These are phyloP conservation scores for Cutaneotrichosporon sp. DNA, from an alignment of 1,284 basidiomycete species.

Conservation along the genomic window DNA sequence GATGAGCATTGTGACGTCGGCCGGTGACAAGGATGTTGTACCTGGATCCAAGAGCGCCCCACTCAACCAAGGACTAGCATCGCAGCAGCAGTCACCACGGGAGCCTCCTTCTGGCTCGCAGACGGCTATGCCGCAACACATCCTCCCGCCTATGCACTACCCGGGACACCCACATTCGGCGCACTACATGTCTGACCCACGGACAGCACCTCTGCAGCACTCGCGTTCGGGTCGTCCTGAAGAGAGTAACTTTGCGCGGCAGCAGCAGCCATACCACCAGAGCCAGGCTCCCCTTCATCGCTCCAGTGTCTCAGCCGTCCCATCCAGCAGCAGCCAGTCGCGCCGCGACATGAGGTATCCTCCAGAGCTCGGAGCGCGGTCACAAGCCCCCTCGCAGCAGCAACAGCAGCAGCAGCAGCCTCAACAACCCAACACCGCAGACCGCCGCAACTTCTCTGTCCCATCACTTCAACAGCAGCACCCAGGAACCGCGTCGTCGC, in stretches of 20 bases:
- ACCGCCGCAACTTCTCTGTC: constrained; percentile 30
- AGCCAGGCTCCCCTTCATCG: constrained; percentile 1
- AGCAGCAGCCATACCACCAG: constrained; percentile 28
- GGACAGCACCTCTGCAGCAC: constrained; percentile 32
- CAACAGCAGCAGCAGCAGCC: constrained; percentile 1
- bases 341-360: constrained; percentile 9
- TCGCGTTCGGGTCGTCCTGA: constrained; percentile 22
- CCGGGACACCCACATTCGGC: constrained; percentile 12
- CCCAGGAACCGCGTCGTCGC: background rate
- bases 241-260: constrained; percentile 35
- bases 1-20: constrained; percentile 39
- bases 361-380: constrained; percentile 6
- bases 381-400: background rate
- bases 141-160: constrained; percentile 29
- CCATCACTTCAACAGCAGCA: constrained; percentile 13
- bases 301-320: constrained; percentile 2
- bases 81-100: constrained; percentile 38
- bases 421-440: constrained; percentile 16
- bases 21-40: constrained; percentile 35
- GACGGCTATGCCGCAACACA: constrained; percentile 34
- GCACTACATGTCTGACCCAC: constrained; percentile 32
- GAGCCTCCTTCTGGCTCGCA: constrained; percentile 39
- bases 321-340: constrained; percentile 2
- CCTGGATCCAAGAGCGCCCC: constrained; percentile 44
- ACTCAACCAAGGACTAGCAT: constrained; percentile 35